Conservation (phyloP, 495 filamentous ascomycete species). For the Neurospora discreta region DNA sequence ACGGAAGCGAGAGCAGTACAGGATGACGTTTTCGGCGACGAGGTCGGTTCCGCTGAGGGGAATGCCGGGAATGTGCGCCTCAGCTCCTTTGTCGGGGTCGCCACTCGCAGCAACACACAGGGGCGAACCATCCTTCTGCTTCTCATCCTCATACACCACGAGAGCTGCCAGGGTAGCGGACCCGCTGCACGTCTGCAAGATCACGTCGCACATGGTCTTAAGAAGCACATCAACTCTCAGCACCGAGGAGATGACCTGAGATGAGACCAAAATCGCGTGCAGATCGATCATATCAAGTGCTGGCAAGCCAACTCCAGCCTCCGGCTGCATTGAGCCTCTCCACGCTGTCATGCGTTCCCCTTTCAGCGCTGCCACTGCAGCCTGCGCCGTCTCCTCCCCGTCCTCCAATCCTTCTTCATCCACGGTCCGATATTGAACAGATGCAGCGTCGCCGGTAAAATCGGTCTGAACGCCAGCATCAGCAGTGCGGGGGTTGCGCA, state of each 20-base stretch:
- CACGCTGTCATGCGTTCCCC: constrained; percentile 57
- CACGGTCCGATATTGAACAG: constrained; percentile 39
- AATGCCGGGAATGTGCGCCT: constrained; percentile 49
- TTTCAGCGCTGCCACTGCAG: constrained; percentile 37
- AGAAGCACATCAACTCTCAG: constrained; percentile 74
- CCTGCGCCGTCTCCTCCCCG: constrained; percentile 33
- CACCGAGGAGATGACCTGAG: constrained; percentile 83
- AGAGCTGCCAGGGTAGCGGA: constrained; percentile 70
- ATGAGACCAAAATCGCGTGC: constrained; percentile 75
- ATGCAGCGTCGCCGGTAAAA: constrained; percentile 48
- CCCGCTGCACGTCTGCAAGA: constrained; percentile 72
- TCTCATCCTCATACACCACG: constrained; percentile 29
- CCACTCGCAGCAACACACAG: constrained; percentile 66
- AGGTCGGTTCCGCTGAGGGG: constrained; percentile 50
- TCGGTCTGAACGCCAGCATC: constrained; percentile 71
- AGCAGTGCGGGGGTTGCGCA: constrained; percentile 43
- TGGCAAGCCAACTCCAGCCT: constrained; percentile 40
- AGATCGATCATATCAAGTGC: constrained; percentile 75
- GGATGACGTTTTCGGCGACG: constrained; percentile 65
- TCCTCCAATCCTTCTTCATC: constrained; percentile 51
- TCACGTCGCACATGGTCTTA: constrained; percentile 83
- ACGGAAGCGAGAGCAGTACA: constrained; percentile 74
- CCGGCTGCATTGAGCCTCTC: constrained; percentile 39
- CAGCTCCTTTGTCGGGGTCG: constrained; percentile 54
- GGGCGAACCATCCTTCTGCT: constrained; percentile 4